Evolutionary conservation across 2,329 filamentous ascomycete genomes (phyloP).

Genomic region (Polytolypa hystricis): DNA sequence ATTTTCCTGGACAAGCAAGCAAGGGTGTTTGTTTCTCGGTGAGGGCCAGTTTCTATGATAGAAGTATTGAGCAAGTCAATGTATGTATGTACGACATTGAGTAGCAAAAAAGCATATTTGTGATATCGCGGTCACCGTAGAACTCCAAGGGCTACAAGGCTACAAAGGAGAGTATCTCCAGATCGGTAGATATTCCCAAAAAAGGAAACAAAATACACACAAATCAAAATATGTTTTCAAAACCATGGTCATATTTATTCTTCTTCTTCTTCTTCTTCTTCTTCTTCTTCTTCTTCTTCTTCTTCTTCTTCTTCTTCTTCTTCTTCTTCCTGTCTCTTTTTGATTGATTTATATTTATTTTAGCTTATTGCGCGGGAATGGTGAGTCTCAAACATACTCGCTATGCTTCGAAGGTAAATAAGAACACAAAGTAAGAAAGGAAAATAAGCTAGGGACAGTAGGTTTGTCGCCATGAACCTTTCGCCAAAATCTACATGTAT

Average conservation of each 20-base stretch:
- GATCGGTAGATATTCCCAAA: too few relatives aligned
- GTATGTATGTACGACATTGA: too few relatives aligned
- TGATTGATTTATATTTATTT: slow-evolving; percentile 19
- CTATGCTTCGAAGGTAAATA: background rate
- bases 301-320: slow-evolving; percentile 43
- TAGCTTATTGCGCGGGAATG: background rate
- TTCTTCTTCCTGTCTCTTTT: slow-evolving; percentile 38
- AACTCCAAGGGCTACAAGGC: too few relatives aligned
- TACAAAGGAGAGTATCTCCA: too few relatives aligned
- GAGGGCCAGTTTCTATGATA: too few relatives aligned
- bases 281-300: slow-evolving; percentile 37
- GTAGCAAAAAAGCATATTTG: too few relatives aligned
- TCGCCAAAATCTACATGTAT: background rate
- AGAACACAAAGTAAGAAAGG: background rate
- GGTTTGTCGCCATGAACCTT: background rate
- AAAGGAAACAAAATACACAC: too few relatives aligned
- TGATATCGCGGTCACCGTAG: too few relatives aligned
- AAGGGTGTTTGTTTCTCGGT: too few relatives aligned
- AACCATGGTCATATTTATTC: background rate
- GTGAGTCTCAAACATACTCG: background rate
- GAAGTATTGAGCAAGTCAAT: too few relatives aligned
- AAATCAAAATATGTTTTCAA: too few relatives aligned
- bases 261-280: slow-evolving; percentile 21
- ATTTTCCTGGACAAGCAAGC: too few relatives aligned
- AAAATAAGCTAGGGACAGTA: background rate